These are phyloP conservation scores for Gliomastix tumulicola DNA, from an alignment of 2,329 filamentous ascomycete genomes.

Conservation along the genomic window DNA sequence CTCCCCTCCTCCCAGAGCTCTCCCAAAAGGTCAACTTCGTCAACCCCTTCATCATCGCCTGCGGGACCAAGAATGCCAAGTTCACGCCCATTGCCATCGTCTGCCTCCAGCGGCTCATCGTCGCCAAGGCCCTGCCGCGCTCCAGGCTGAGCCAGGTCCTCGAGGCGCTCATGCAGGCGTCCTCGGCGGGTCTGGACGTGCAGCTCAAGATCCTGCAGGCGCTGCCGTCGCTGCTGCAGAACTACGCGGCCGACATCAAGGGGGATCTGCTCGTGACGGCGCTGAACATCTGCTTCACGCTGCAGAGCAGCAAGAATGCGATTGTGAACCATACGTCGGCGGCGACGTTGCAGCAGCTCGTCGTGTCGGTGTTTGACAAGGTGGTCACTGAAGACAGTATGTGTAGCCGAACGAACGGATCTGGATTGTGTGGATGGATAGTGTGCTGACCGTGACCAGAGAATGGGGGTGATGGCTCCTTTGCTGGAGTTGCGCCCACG, in stretches of 20 bases:
- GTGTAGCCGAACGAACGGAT: constrained; percentile 25
- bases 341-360: constrained; percentile 90
- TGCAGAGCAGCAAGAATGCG: constrained; percentile 86
- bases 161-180: constrained; percentile 79
- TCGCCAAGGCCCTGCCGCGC: constrained; percentile 71
- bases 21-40: constrained; percentile 76
- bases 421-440: background rate
- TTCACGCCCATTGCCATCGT: constrained; percentile 83
- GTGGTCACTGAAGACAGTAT: constrained; percentile 74
- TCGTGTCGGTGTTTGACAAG: constrained; percentile 90
- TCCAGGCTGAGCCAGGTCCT: constrained; percentile 79
- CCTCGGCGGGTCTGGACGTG: constrained; percentile 75
- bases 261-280: constrained; percentile 75
- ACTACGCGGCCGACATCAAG: constrained; percentile 76
- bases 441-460: constrained; percentile 21
- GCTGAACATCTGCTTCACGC: constrained; percentile 82
- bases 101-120: constrained; percentile 82
- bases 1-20: constrained; percentile 70
- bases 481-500: constrained; percentile 60
- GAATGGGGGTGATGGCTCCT: constrained; percentile 41
- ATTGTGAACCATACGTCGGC: constrained; percentile 94
- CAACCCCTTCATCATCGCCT: constrained; percentile 90
- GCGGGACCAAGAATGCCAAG: constrained; percentile 81
- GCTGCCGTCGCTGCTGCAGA: constrained; percentile 80
- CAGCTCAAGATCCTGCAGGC: constrained; percentile 95